A percentile compares a stretch with the other conserved stretches of the same genome.
Evolutionary conservation across 1,139 yeast genomes (phyloP).

Genomic region (Candida glucosophila): DNA sequence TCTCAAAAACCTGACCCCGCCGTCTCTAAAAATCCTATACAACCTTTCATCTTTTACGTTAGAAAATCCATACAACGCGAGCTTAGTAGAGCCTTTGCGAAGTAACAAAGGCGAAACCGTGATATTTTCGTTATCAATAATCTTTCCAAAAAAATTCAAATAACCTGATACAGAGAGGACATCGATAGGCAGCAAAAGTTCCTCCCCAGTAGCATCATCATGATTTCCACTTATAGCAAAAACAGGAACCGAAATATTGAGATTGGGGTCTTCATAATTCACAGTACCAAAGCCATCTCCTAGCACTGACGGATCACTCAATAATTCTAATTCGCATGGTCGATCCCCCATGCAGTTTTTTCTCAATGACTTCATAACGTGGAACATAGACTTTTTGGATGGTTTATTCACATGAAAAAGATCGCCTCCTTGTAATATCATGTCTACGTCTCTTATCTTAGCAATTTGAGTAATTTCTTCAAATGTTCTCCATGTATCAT

Average conservation of each 20-base stretch:
- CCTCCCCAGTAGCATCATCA: slow-evolving; percentile 92
- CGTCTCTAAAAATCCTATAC: slow-evolving; percentile 73
- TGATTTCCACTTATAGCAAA: slow-evolving; percentile 95
- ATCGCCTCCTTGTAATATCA: slow-evolving; percentile 91
- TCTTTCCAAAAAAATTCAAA: slow-evolving; percentile 84
- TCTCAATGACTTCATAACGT: slow-evolving; percentile 70
- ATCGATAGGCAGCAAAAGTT: slow-evolving; percentile 82
- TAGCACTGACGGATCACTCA: slow-evolving; percentile 68
- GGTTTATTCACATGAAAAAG: slow-evolving; percentile 88
- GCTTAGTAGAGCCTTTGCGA: slow-evolving; percentile 71
- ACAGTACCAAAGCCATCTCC: slow-evolving; percentile 57
- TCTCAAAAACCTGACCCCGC: slow-evolving; percentile 67
- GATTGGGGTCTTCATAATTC: slow-evolving; percentile 84
- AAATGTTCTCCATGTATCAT: slow-evolving; percentile 83
- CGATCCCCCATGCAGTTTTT: slow-evolving; percentile 73
- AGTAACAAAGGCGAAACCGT: slow-evolving; percentile 71
- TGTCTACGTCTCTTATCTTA: slow-evolving; percentile 67
- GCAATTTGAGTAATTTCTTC: slow-evolving; percentile 77
- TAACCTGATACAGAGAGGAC: slow-evolving; percentile 74
- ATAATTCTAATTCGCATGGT: slow-evolving; percentile 78
- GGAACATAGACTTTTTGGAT: slow-evolving; percentile 74
- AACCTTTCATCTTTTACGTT: slow-evolving; percentile 86
- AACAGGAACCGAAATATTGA: slow-evolving; percentile 85
- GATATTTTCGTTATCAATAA: slow-evolving; percentile 67
- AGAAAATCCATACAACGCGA: slow-evolving; percentile 85